Evolutionary conservation across 306 rosid genomes (phyloP), one percentile per base, ranked within the genome.

Genomic region (Sicyos edulis): DNA sequence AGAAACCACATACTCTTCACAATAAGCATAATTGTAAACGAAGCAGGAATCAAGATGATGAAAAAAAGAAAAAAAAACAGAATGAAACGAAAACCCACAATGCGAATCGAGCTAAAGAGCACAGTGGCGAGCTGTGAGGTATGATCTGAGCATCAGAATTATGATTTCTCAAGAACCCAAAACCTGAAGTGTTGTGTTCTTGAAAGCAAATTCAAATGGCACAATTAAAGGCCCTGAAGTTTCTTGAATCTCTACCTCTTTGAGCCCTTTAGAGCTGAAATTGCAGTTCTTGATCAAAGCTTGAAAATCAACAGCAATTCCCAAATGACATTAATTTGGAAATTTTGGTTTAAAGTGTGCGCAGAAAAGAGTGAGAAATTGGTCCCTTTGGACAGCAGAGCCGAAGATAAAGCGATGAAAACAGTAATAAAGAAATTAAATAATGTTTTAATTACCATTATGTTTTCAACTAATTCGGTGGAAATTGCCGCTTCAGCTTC

Each of bases 371-470:
- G 75, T 54, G 64, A 71, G 51, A 71, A 53, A 71, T 7, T 71
- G 75, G 75, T 6, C 37, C 54, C 63, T 54, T 54, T n/a, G 13
- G 75, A 54, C 64, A 71, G 54, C 64, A 71, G 34, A 71, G 52
- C 63, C 75, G 64, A 71, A 71, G 64, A 72, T 72, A 72, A 72
- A 72, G 75, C 75, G 42, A 69, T 24, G 58, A 69, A 69, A 51
- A 69, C 37, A 20, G 54, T 72, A 32, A 71, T 61, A 9, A 3
- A 37, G 45, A 12, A 13, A 72, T 34, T 55, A 55, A 72, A 5
- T 55, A 32, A 54, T 54, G 17, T 10, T 9, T 51, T 51, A 69
- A 69, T 69, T 69, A 69, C 14, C 24, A 69, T 68, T 49, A 51
- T 49, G 47, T 72, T 72, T 26, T 72, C 50, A 20, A 40, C 32